Evolutionary conservation across 352 stramenopile genomes (phyloP).

Genomic region (Elongisporangium undulatum): DNA sequence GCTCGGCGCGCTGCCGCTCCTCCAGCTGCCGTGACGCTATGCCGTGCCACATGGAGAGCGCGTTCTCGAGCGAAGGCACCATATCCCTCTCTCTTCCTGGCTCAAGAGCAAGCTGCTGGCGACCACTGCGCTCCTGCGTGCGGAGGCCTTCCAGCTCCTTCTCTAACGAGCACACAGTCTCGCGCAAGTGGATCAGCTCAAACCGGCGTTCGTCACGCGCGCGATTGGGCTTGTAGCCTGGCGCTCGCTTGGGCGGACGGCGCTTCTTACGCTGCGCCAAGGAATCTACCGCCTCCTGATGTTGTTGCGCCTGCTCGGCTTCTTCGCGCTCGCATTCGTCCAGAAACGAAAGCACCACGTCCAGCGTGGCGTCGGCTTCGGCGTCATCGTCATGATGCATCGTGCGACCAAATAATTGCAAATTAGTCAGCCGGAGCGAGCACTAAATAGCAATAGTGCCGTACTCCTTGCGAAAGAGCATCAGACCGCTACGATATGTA

Average conservation of each 20-base stretch:
- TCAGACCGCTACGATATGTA: too few relatives aligned
- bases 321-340: slow-evolving; percentile 20
- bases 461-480: too few relatives aligned
- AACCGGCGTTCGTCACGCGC: slow-evolving; percentile 12
- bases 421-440: not conserved
- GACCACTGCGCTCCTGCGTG: not conserved
- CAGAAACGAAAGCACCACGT: slow-evolving; percentile 36
- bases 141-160: slow-evolving; percentile 7
- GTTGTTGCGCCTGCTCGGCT: too few relatives aligned
- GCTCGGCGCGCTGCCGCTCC: slow-evolving; percentile 1
- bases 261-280: not conserved
- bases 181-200: slow-evolving; percentile 15
- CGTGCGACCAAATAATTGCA: not conserved
- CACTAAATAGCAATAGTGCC: not conserved
- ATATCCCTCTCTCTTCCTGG: not conserved
- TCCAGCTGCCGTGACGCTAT: slow-evolving; percentile 5
- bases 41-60: slow-evolving; percentile 7
- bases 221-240: slow-evolving; percentile 20
- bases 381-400: not conserved
- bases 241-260: slow-evolving; percentile 1
- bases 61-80: not conserved
- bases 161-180: slow-evolving; percentile 10
- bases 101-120: not conserved
- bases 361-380: slow-evolving; percentile 8
- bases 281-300: not conserved